Conservation (phyloP, 352 stramenopile genomes). For the Ophiocytium majus region DNA sequence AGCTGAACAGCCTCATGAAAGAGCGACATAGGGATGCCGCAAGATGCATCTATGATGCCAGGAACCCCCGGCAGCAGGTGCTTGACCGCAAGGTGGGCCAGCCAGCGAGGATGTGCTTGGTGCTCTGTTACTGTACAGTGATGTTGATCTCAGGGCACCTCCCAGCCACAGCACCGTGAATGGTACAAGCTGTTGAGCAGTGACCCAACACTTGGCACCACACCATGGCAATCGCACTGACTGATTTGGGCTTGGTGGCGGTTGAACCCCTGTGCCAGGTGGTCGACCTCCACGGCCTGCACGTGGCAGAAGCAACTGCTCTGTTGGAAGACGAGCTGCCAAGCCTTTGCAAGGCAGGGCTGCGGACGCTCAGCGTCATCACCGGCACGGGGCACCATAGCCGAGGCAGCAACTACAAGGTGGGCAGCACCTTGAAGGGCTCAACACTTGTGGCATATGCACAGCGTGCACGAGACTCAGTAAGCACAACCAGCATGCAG, state of each 20-base stretch:
- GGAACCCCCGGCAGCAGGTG: slow-evolving; percentile 37
- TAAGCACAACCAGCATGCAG: neutral
- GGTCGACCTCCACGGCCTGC: slow-evolving; percentile 19
- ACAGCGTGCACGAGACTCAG: neutral
- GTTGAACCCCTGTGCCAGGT: no score
- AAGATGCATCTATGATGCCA: slow-evolving; percentile 24
- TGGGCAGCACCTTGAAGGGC: no score
- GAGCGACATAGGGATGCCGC: slow-evolving; percentile 37
- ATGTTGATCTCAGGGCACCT: no score
- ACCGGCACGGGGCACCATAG: slow-evolving; percentile 52
- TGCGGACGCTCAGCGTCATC: slow-evolving; percentile 32
- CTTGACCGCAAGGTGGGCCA: neutral
- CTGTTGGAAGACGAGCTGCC: slow-evolving; percentile 35
- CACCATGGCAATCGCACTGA: no score
- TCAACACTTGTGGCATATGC: no score
- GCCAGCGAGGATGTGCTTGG: no score
- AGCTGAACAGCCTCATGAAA: slow-evolving; percentile 48
- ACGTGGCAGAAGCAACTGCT: slow-evolving; percentile 43
- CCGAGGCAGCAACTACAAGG: slow-evolving; percentile 46
- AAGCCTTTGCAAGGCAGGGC: slow-evolving; percentile 12
- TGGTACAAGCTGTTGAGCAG: no score
- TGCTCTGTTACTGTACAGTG: no score
- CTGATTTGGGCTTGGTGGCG: no score
- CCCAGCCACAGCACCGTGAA: no score
- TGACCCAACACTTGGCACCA: no score